Percentiles rank a stretch among this genome's conserved stretches.
Evolutionary conservation across 371 early-diverging fungal species (phyloP).

Genomic region (Lichtheimia ramosa): DNA sequence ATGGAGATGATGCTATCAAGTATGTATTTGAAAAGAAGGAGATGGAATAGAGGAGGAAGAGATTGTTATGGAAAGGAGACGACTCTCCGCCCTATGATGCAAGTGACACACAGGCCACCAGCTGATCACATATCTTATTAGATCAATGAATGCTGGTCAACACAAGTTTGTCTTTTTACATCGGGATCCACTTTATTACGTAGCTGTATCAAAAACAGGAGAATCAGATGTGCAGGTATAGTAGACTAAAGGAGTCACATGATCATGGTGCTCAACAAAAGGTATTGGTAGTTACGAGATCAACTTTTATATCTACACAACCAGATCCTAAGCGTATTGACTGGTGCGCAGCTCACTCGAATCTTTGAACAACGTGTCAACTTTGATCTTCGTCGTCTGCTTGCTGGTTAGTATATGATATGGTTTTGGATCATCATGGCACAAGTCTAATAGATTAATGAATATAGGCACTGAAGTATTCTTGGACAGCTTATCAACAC

Average conservation of each 20-base stretch:
- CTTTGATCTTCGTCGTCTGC: constrained; percentile 85
- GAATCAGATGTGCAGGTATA: constrained; percentile 80
- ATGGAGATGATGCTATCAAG: constrained; percentile 79
- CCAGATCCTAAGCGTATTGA: constrained; percentile 87
- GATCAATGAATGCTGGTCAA: constrained; percentile 74
- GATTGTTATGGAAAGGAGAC: background rate
- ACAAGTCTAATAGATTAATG: background rate
- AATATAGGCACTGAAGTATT: constrained; percentile 81
- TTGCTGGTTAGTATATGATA: constrained; percentile 51
- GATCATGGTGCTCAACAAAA: background rate
- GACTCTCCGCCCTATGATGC: background rate
- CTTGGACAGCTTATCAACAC: constrained; percentile 73
- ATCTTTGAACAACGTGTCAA: constrained; percentile 88
- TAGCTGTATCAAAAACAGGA: constrained; percentile 78
- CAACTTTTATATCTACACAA: constrained; percentile 83
- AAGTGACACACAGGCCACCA: no score
- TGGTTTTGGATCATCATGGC: background rate
- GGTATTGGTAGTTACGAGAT: constrained; percentile 60
- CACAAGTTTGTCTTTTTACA: constrained; percentile 84
- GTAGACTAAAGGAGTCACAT: background rate
- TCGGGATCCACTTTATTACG: constrained; percentile 81
- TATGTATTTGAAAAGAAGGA: constrained; percentile 19
- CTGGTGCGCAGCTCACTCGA: constrained; percentile 75
- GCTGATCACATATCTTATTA: constrained; percentile 13
- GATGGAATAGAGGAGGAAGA: background rate